Evolutionary conservation across 2,329 filamentous ascomycete genomes (phyloP).

Genomic region (Tolypocladium pustulatum): DNA sequence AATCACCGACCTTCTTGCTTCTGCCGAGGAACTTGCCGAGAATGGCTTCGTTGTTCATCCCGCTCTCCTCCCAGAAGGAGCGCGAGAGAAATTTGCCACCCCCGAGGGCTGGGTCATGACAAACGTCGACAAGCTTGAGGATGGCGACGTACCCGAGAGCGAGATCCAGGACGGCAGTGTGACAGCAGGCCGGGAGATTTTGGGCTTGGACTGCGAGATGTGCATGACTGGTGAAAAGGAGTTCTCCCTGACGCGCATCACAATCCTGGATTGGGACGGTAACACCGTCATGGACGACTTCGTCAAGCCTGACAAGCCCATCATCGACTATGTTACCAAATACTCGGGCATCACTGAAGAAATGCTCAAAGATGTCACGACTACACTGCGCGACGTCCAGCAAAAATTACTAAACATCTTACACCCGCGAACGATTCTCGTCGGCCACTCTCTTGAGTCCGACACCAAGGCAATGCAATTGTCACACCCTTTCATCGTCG

Average conservation of each 20-base stretch:
- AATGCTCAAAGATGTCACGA: conserved; percentile 75
- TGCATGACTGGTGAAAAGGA: conserved; percentile 73
- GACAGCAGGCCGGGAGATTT: conserved; percentile 67
- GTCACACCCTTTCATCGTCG: conserved; percentile 86
- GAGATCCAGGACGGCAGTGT: conserved; percentile 73
- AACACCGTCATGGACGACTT: conserved; percentile 76
- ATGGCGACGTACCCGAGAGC: conserved; percentile 55
- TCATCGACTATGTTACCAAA: conserved; percentile 83
- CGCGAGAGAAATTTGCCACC: conserved; percentile 41
- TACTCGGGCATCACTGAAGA: conserved; percentile 87
- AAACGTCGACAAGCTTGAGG: conserved; percentile 52
- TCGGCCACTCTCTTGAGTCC: conserved; percentile 75
- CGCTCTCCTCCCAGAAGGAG: conserved; percentile 52
- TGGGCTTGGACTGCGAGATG: conserved; percentile 95
- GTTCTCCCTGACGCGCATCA: conserved; percentile 81
- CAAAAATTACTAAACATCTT: conserved; percentile 62
- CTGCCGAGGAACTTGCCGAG: conserved; percentile 62
- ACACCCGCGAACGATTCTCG: conserved; percentile 59
- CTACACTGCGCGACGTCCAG: conserved; percentile 76
- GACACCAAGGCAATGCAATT: conserved; percentile 77
- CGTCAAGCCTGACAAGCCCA: conserved; percentile 80
- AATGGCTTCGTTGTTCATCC: conserved; percentile 83
- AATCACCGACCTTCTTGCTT: conserved; percentile 71
- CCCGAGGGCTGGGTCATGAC: conserved; percentile 79
- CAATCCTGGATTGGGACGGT: conserved; percentile 78